Evolutionary conservation across 2,329 filamentous ascomycete species (phyloP), one percentile per base, ranked within the genome.

Genomic region (Ophiosphaerella herpotricha): DNA sequence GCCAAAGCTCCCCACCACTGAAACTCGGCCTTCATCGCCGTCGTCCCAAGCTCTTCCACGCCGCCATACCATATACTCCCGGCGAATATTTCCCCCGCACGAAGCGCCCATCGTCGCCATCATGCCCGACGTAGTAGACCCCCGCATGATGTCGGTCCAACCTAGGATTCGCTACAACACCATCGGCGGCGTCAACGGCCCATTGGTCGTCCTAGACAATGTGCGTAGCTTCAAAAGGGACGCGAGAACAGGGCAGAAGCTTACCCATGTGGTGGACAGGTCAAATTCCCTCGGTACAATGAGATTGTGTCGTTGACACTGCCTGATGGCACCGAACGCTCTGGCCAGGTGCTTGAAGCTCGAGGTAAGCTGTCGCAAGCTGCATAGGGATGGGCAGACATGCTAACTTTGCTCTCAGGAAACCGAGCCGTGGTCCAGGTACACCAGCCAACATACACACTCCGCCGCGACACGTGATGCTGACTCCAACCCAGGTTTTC

Each of bases 211-310:
- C 72, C 85, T 99, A 63, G 94, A 97, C 75, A 95, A 96, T 84
- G 93, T 96, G 76, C 64, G 86, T 78, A 44, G 58, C 54, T 47
- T 33, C 43, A 14, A 36, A 39, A 61, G 38, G 31, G 40, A 13
- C 13, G 40, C 21, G 37, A 29, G 39, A 36, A 37, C 36, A 16
- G 13, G 35, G 26, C 34, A 46, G 46, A 55, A 60, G 64, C 66
- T 69, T 48, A 70, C 50, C 43, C 36, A 43, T 39, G 47, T 36
- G 50, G 40, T 42, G 53, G 39, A 67, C 71, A 96, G 90, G 91
- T 99, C 82, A 99, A 99, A 88, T 95, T 91, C 76, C 94, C 94
- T 58, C 84, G 86, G 74, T 99, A 90, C 83, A 97, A 97, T 78
- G 94, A 99, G 79, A 99, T 99, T 74, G 94, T 99, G 62, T 91